These are phyloP conservation scores for Claviceps humidiphila DNA, from an alignment of 2,329 filamentous ascomycete genomes.

Conservation along the genomic window DNA sequence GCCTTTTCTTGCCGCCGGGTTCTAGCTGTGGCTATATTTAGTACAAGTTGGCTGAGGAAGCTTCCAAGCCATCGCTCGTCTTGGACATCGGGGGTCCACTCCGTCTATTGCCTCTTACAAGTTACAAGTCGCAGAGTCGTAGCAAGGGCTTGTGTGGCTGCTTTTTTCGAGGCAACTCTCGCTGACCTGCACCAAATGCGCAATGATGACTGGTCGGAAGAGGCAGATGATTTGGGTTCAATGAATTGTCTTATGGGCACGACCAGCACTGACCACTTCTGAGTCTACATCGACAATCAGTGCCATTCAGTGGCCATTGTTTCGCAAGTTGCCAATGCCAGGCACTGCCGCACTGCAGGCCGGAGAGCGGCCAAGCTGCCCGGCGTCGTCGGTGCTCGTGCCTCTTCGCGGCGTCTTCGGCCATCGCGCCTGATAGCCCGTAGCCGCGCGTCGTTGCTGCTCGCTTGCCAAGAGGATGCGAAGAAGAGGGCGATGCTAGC, in stretches of 20 bases:
- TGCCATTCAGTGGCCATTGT: too few species aligned
- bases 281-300: too few species aligned
- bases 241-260: too few species aligned
- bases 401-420: neutral
- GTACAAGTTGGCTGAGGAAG: constrained; percentile 4
- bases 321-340: too few species aligned
- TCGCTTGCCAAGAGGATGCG: neutral
- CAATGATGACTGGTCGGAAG: neutral
- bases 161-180: neutral
- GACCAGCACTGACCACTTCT: too few species aligned
- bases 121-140: neutral
- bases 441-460: too few species aligned
- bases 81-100: neutral
- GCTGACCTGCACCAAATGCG: neutral
- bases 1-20: constrained; percentile 17
- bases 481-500: neutral
- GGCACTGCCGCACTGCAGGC: too few species aligned
- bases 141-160: neutral
- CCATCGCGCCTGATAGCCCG: neutral
- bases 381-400: neutral
- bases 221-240: too few species aligned
- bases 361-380: too few species aligned
- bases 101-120: too few species aligned
- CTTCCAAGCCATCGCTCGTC: neutral
- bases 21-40: constrained; percentile 21